Evolutionary conservation across 2,329 filamentous ascomycete genomes (phyloP).

Genomic region (Nemania diffusa): DNA sequence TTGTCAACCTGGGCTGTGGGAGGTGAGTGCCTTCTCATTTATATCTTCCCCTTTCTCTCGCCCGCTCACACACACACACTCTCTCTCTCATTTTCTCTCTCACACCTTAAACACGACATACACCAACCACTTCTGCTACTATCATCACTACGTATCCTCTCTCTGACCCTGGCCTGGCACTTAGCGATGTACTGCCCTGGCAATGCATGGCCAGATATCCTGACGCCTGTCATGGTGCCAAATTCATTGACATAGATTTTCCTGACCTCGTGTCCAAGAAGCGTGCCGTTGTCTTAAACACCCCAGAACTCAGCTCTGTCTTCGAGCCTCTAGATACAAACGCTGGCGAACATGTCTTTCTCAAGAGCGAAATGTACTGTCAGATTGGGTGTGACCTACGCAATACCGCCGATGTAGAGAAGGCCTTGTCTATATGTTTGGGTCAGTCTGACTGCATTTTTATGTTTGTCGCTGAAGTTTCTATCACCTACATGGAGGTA

Average conservation of each 20-base stretch:
- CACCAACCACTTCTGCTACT: too few species aligned
- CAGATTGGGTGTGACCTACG: constrained; percentile 85
- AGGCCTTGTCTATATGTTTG: constrained; percentile 67
- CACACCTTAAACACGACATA: too few species aligned
- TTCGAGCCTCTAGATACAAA: constrained; percentile 56
- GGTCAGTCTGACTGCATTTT: constrained; percentile 69
- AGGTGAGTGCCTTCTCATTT: constrained; percentile 68
- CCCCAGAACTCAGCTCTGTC: constrained; percentile 66
- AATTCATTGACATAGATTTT: constrained; percentile 89
- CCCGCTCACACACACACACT: background rate
- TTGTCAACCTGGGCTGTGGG: constrained; percentile 89
- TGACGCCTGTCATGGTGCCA: constrained; percentile 64
- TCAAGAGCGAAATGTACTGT: constrained; percentile 76
- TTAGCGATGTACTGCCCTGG: constrained; percentile 87
- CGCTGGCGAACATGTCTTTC: constrained; percentile 60
- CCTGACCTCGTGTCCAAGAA: constrained; percentile 82
- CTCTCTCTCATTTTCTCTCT: background rate
- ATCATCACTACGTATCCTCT: too few species aligned
- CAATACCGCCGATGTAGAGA: constrained; percentile 69
- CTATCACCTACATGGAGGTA: constrained; percentile 85
- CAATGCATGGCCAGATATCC: constrained; percentile 78
- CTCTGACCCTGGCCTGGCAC: constrained; percentile 24
- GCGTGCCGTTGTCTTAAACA: constrained; percentile 71
- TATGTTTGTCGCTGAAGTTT: constrained; percentile 89
- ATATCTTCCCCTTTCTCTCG: constrained; percentile 10